These are phyloP conservation scores for Colletotrichum sp. DNA, from an alignment of 2,329 filamentous ascomycete genomes.

Conservation along the genomic window DNA sequence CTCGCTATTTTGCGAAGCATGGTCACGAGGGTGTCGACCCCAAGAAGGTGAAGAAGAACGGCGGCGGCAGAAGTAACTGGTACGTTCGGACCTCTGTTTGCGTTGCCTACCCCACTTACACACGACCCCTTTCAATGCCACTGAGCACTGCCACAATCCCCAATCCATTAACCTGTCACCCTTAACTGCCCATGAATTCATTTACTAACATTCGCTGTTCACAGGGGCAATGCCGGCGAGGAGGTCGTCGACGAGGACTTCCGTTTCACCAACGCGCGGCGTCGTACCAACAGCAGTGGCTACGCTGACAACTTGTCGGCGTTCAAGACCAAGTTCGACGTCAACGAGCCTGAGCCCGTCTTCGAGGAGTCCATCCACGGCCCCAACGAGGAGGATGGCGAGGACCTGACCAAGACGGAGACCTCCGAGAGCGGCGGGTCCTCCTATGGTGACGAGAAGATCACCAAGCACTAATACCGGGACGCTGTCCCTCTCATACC, in stretches of 20 bases:
- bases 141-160: not conserved
- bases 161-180: not conserved
- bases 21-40: conserved; percentile 83
- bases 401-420: conserved; percentile 61
- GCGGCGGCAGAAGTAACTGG: conserved; percentile 93
- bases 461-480: conserved; percentile 22
- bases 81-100: conserved; percentile 50
- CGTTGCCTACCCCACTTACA: conserved; percentile 17
- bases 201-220: conserved; percentile 8
- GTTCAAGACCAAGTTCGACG: conserved; percentile 97
- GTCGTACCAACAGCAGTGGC: conserved; percentile 89
- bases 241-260: conserved; percentile 85
- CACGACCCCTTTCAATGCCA: not conserved
- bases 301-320: conserved; percentile 72
- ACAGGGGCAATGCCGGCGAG: conserved; percentile 81
- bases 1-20: conserved; percentile 91
- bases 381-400: conserved; percentile 54
- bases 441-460: conserved; percentile 53
- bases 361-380: conserved; percentile 89
- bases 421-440: conserved; percentile 65
- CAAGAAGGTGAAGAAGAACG: conserved; percentile 96
- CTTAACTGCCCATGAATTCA: not conserved
- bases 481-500: not conserved
- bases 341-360: conserved; percentile 85
- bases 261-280: conserved; percentile 83